Conservation (phyloP, 352 stramenopile species). For the Phytophthora brassicae region DNA sequence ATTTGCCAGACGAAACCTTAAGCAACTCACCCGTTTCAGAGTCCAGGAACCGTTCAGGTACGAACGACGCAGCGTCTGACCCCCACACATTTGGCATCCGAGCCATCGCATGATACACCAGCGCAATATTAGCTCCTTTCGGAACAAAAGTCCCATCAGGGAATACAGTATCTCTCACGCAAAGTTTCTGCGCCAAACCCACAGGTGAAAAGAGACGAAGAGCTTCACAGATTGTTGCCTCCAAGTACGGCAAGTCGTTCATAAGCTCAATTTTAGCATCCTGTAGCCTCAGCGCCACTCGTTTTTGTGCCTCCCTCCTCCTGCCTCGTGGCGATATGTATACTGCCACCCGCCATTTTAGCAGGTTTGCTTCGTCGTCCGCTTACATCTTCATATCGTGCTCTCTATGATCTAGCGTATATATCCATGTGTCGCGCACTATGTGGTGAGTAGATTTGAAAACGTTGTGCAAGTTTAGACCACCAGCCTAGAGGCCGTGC, state of each 20-base stretch:
- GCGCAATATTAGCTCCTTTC: constrained; percentile 36
- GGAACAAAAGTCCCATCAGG: constrained; percentile 50
- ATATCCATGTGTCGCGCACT: too few relatives aligned
- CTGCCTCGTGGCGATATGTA: too few relatives aligned
- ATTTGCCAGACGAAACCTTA: constrained; percentile 33
- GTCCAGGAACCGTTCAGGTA: constrained; percentile 47
- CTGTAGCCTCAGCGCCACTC: too few relatives aligned
- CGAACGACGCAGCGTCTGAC: constrained; percentile 36
- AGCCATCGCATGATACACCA: constrained; percentile 42
- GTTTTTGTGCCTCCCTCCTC: too few relatives aligned
- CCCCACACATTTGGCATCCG: constrained; percentile 45
- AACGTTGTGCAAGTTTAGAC: too few relatives aligned
- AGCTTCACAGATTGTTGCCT: constrained; percentile 43
- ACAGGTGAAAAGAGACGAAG: constrained; percentile 50
- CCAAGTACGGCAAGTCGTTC: constrained; percentile 30
- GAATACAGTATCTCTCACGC: constrained; percentile 39
- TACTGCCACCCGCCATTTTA: too few relatives aligned
- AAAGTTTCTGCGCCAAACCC: constrained; percentile 36
- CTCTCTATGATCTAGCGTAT: too few relatives aligned
- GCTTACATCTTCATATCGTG: too few relatives aligned
- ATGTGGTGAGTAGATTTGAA: too few relatives aligned
- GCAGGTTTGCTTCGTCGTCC: too few relatives aligned
- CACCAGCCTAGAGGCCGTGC: too few relatives aligned
- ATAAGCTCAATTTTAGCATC: too few relatives aligned
- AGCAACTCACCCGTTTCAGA: constrained; percentile 27